These are phyloP conservation scores for Sesbania bispinosa DNA, from an alignment of 306 rosid genomes.

Conservation along the genomic window DNA sequence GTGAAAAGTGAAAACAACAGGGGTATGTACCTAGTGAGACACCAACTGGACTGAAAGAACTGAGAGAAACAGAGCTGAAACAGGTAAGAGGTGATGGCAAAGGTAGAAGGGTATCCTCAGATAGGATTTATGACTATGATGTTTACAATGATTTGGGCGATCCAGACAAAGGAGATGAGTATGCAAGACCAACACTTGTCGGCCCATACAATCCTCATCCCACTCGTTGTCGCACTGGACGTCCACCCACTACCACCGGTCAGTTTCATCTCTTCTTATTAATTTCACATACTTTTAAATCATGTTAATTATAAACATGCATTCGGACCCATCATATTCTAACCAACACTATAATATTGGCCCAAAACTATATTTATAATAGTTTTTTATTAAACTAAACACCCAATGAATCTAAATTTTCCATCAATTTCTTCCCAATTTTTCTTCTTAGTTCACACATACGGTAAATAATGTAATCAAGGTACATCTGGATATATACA, in stretches of 20 bases:
- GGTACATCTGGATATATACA: too few relatives aligned
- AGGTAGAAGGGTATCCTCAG: not conserved
- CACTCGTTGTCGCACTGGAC: slow-evolving; percentile 45
- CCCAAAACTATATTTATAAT: too few relatives aligned
- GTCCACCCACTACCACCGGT: slow-evolving; percentile 25
- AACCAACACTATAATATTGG: too few relatives aligned
- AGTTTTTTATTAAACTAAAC: too few relatives aligned
- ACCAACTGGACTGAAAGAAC: slow-evolving; percentile 23
- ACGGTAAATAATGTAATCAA: too few relatives aligned
- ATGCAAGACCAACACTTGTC: slow-evolving; percentile 26
- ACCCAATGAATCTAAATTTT: too few relatives aligned
- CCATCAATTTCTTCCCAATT: too few relatives aligned
- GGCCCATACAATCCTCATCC: slow-evolving; percentile 42
- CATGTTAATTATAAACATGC: too few relatives aligned
- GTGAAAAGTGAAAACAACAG: not conserved
- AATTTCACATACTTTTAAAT: too few relatives aligned
- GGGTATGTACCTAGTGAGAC: slow-evolving; percentile 34
- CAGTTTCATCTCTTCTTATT: too few relatives aligned
- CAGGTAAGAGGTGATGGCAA: slow-evolving; percentile 26
- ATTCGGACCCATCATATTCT: too few relatives aligned
- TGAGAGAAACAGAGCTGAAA: slow-evolving; percentile 21
- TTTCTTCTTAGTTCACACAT: too few relatives aligned
- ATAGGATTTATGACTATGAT: slow-evolving; percentile 38
- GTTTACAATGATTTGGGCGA: slow-evolving; percentile 45
- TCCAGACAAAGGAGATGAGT: slow-evolving; percentile 29